phyloP scores from a whole-genome alignment of 805 yeast genomes.

The Scheffersomyces ergatensis region DNA sequence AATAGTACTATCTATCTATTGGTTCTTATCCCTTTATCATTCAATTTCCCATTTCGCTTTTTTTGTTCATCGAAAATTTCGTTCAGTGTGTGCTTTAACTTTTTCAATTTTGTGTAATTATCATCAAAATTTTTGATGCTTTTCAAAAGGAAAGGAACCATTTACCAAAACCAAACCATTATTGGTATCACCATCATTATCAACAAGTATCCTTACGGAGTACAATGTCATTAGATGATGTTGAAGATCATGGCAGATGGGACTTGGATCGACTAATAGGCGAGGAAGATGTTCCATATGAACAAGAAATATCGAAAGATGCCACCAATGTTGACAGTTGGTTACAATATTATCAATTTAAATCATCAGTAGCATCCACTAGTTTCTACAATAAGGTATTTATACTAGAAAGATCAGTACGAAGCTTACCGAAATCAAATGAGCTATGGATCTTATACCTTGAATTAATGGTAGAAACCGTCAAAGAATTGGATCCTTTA shows the following conservation, averaged over 20 bases:
- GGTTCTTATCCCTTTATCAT: too few relatives aligned
- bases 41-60: too few relatives aligned
- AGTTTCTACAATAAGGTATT: slow-evolving; percentile 37
- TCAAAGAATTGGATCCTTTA: slow-evolving; percentile 23
- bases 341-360: slow-evolving; percentile 42
- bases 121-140: too few relatives aligned
- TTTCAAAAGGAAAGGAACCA: too few relatives aligned
- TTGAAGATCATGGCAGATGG: slow-evolving; percentile 23
- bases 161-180: too few relatives aligned
- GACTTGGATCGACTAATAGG: slow-evolving; percentile 12
- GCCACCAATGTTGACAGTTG: slow-evolving; percentile 38
- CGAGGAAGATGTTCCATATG: slow-evolving; percentile 32
- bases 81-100: too few relatives aligned
- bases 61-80: too few relatives aligned
- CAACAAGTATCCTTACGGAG: too few relatives aligned
- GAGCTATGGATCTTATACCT: slow-evolving; percentile 56
- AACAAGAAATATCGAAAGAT: slow-evolving; percentile 30
- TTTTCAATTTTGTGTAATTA: too few relatives aligned
- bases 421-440: slow-evolving; percentile 41
- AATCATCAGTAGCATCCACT: slow-evolving; percentile 16
- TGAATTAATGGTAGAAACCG: slow-evolving; percentile 33
- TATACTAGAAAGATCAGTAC: slow-evolving; percentile 52
- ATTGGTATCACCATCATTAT: too few relatives aligned
- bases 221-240: too few relatives aligned
- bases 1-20: too few relatives aligned